Base-by-base conservation (phyloP, 78 protist species). In the Neovahlkampfia damariscottae region DNA sequence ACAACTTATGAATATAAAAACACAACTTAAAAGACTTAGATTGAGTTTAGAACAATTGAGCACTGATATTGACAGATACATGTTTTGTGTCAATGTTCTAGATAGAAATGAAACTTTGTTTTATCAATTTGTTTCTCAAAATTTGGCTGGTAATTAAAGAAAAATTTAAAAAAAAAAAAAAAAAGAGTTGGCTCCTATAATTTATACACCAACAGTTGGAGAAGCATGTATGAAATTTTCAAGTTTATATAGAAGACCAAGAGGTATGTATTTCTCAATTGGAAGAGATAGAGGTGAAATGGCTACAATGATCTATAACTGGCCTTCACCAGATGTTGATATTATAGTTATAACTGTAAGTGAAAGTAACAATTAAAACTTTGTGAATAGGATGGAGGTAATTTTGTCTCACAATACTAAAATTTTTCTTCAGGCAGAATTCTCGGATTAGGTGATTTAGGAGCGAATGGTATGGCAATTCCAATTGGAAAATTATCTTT, bases 391-490 rank as follows among this genome's bases (percentile, higher is more conserved):
- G n/a, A n/a, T n/a, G n/a, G n/a, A n/a, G n/a, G 19, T 50, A 19
- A 50, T 50, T 50, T 50, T 19, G 34, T n/a, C 62, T 50, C 19
- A 50, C 62, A 50, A 19, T n/a, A 50, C 62, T n/a, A n/a, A n/a
- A 19, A n/a, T 50, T 19, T n/a, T 19, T 98, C 94, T 62, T 98
- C 98, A 34, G 79, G 84, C 27, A 90, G 99, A 37, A 97, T 97
- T 73, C 88, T 97, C 0, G 99, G 99, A 28, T 89, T 97, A 27
- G 99, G 99, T 40, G 97, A 96, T 76, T 87, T 91, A 0, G 99
- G 97, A 35, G 84, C 87, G 5, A 86, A 92, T 40, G 98, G 98
- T 40, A 87, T 88, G 93, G 96, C 93, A 69, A 69, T 69, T 69
- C 72, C 72, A 19, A 19, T 69, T 69, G 99, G 99, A 67, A 96